Conservation (phyloP, 2,329 filamentous ascomycete species). For the Trichophyton simii region DNA sequence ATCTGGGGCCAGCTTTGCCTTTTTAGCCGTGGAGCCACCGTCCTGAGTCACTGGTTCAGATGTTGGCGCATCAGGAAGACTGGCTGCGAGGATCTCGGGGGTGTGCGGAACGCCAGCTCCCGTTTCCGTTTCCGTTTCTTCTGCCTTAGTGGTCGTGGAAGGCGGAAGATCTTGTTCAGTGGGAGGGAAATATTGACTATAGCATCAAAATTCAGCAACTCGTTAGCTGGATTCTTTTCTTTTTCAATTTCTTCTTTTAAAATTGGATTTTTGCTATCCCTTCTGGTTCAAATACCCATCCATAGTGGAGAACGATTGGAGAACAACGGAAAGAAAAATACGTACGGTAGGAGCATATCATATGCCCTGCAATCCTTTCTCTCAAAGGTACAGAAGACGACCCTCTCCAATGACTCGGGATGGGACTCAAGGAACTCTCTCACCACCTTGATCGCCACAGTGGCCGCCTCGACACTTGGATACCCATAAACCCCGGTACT, state of each 20-base stretch:
- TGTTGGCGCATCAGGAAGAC: slow-evolving; percentile 39
- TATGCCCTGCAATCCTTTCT: slow-evolving; percentile 67
- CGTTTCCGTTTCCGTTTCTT: neutral
- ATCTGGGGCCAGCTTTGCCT: slow-evolving; percentile 1
- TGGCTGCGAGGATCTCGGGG: slow-evolving; percentile 26
- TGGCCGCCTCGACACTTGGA: slow-evolving; percentile 59
- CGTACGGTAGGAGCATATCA: slow-evolving; percentile 58
- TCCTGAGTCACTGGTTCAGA: slow-evolving; percentile 34
- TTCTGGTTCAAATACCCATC: neutral
- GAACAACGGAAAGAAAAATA: slow-evolving; percentile 15
- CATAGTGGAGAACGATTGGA: neutral
- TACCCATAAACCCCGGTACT: slow-evolving; percentile 89
- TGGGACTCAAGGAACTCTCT: slow-evolving; percentile 39
- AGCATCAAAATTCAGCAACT: neutral
- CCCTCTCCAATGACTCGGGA: slow-evolving; percentile 46
- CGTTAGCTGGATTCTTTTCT: neutral
- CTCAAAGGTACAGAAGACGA: slow-evolving; percentile 79
- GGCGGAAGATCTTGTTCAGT: slow-evolving; percentile 17
- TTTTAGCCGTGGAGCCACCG: slow-evolving; percentile 4
- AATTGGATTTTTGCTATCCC: too few relatives aligned
- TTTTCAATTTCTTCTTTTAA: too few relatives aligned
- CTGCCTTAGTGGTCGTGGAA: neutral
- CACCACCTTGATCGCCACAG: slow-evolving; percentile 54
- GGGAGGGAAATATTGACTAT: slow-evolving; percentile 39
- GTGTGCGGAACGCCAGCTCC: slow-evolving; percentile 11